Conservation (phyloP, 2,329 filamentous ascomycete species). For the Sarocladium oryzae region DNA sequence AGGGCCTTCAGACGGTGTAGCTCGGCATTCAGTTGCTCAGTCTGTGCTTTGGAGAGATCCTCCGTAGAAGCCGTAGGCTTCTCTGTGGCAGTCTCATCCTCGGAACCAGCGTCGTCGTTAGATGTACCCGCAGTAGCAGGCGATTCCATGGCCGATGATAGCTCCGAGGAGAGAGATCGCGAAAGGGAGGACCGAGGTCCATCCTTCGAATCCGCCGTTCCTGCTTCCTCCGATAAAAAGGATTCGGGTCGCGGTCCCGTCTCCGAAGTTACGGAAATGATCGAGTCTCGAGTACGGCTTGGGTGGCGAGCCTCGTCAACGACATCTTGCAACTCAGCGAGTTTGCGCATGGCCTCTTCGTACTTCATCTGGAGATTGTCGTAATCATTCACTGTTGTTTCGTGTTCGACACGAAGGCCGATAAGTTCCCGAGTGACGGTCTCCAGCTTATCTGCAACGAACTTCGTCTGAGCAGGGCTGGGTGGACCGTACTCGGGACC, state of each 20-base stretch:
- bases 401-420: slow-evolving; percentile 85
- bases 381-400: slow-evolving; percentile 73
- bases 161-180: slow-evolving; percentile 88
- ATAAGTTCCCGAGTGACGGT: slow-evolving; percentile 86
- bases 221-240: slow-evolving; percentile 68
- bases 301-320: slow-evolving; percentile 72
- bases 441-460: slow-evolving; percentile 89
- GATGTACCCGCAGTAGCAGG: slow-evolving; percentile 58
- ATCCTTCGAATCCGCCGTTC: slow-evolving; percentile 58
- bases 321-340: slow-evolving; percentile 80
- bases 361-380: slow-evolving; percentile 83
- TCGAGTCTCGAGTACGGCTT: slow-evolving; percentile 45
- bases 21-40: slow-evolving; percentile 52
- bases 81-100: slow-evolving; percentile 37
- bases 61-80: slow-evolving; percentile 34
- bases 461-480: slow-evolving; percentile 74
- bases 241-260: slow-evolving; percentile 54
- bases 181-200: slow-evolving; percentile 60
- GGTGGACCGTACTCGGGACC: slow-evolving; percentile 33
- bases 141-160: slow-evolving; percentile 80
- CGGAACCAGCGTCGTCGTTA: slow-evolving; percentile 43
- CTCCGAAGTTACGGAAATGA: slow-evolving; percentile 43
- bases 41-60: slow-evolving; percentile 29
- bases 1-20: slow-evolving; percentile 64
- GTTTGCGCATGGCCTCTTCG: slow-evolving; percentile 73